Evolutionary conservation across 2,329 filamentous ascomycete genomes (phyloP).

Genomic region (Scleromitrula shiraiana): DNA sequence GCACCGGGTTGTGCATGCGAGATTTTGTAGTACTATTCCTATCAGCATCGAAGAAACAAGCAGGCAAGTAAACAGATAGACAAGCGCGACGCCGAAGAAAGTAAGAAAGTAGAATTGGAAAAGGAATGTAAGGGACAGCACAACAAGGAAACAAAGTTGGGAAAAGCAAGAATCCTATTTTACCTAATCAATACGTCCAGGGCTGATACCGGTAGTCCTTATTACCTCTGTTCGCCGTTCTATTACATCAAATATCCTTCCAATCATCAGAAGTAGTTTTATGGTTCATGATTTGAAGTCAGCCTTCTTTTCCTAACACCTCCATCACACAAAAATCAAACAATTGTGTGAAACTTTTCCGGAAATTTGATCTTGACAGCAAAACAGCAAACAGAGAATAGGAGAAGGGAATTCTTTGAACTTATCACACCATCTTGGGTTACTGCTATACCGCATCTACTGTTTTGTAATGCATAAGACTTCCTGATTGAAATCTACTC

Average conservation of each 20-base stretch:
- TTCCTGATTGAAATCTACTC: not conserved
- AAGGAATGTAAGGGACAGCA: too few relatives aligned
- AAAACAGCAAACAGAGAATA: not conserved
- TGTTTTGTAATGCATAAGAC: not conserved
- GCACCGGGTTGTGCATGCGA: too few relatives aligned
- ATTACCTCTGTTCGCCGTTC: not conserved
- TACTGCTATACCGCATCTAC: not conserved
- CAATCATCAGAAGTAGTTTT: too few relatives aligned
- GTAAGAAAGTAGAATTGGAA: too few relatives aligned
- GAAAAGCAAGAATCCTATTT: not conserved
- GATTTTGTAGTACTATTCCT: too few relatives aligned
- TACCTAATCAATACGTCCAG: not conserved
- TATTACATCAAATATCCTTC: not conserved
- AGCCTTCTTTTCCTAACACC: conserved; percentile 1
- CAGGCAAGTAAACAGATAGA: too few relatives aligned
- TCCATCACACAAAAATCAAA: not conserved
- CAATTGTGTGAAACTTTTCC: not conserved
- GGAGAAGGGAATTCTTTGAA: too few relatives aligned
- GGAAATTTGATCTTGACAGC: not conserved
- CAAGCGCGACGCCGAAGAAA: too few relatives aligned
- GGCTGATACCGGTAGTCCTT: not conserved
- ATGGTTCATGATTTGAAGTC: conserved; percentile 1
- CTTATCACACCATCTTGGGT: not conserved
- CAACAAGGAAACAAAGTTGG: not conserved
- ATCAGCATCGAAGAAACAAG: too few relatives aligned